Conservation (phyloP, 768 basidiomycete species). For the button mushroom (Agaricus bisporus) region DNA sequence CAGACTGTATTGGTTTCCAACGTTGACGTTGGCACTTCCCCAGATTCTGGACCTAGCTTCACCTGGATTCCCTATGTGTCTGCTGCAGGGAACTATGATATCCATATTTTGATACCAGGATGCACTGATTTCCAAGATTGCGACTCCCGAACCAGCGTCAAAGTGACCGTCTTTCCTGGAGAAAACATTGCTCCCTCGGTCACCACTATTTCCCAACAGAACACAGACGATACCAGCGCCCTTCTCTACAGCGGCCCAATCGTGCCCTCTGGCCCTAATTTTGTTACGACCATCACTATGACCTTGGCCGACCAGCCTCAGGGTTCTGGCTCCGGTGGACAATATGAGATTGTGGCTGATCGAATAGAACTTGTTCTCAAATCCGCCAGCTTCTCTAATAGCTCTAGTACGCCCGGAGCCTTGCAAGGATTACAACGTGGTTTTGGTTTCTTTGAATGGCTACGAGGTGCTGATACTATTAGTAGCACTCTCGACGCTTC, state of each 20-base stretch:
- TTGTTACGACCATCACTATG: conserved; percentile 73
- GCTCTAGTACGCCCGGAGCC: conserved; percentile 19
- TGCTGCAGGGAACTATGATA: conserved; percentile 76
- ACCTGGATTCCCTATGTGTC: conserved; percentile 94
- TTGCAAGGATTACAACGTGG: conserved; percentile 34
- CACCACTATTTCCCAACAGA: conserved; percentile 70
- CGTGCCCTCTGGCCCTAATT: conserved; percentile 63
- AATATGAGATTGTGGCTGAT: conserved; percentile 82
- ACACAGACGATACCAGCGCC: conserved; percentile 49
- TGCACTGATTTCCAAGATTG: conserved; percentile 82
- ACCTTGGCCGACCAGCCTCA: conserved; percentile 58
- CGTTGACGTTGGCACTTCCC: conserved; percentile 56
- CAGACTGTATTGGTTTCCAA: conserved; percentile 68
- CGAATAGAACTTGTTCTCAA: conserved; percentile 74
- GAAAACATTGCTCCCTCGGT: conserved; percentile 57
- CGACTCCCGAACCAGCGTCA: conserved; percentile 68
- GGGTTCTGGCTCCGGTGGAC: conserved; percentile 58
- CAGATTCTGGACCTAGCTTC: conserved; percentile 64
- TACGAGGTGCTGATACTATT: conserved; percentile 34
- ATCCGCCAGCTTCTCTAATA: conserved; percentile 41
- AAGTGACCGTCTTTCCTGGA: conserved; percentile 78
- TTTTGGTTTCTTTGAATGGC: conserved; percentile 92
- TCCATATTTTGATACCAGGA: conserved; percentile 84
- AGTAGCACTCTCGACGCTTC: conserved; percentile 47
- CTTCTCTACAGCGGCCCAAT: conserved; percentile 81